These are phyloP conservation scores for Lachnellula hyalina DNA, from an alignment of 2,329 filamentous ascomycete species.

Conservation along the genomic window DNA sequence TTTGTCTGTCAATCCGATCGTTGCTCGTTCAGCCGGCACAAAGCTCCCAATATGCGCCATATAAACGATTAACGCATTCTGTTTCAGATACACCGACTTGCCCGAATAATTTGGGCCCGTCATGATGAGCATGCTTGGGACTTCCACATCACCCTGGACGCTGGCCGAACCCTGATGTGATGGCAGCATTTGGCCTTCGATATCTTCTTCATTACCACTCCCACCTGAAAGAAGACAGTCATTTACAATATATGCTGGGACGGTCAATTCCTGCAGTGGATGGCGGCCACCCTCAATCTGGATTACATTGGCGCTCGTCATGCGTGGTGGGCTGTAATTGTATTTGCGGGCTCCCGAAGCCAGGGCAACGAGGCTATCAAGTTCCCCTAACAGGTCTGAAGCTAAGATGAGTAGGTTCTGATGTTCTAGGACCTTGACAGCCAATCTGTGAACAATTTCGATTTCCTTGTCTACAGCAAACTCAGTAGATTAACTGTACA, in stretches of 20 bases:
- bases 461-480: conserved; percentile 68
- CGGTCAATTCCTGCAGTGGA: conserved; percentile 77
- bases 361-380: conserved; percentile 80
- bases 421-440: conserved; percentile 63
- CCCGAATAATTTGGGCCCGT: conserved; percentile 96
- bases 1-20: conserved; percentile 83
- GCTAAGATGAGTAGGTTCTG: conserved; percentile 60
- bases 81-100: conserved; percentile 93
- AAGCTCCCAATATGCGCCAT: conserved; percentile 91
- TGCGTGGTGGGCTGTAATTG: conserved; percentile 61
- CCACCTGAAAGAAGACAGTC: conserved; percentile 67
- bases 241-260: conserved; percentile 78
- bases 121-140: conserved; percentile 68
- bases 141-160: conserved; percentile 21
- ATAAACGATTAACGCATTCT: conserved; percentile 84
- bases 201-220: conserved; percentile 27
- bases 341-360: conserved; percentile 72
- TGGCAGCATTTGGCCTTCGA: conserved; percentile 1
- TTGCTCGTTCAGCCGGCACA: conserved; percentile 73
- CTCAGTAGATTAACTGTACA: conserved; percentile 7
- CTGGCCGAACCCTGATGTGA: background rate
- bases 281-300: conserved; percentile 76
- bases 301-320: conserved; percentile 67
- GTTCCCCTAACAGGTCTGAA: conserved; percentile 79
- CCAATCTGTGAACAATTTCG: conserved; percentile 75